Conservation (phyloP, 192 early-diverging fungal species). For the Gigaspora rosea region DNA sequence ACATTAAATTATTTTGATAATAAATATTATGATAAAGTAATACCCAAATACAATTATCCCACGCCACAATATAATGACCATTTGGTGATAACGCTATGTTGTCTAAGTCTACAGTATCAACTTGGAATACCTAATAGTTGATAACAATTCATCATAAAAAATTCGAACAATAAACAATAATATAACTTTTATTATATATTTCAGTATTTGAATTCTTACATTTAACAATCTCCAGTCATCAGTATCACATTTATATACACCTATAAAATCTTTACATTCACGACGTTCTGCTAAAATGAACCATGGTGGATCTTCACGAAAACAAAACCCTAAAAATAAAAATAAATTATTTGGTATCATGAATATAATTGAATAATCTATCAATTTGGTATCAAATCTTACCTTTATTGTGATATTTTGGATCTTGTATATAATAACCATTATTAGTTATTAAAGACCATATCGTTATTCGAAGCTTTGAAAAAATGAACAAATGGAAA, state of each 20-base stretch:
- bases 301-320: constrained; percentile 65
- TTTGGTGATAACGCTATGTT: constrained; percentile 86
- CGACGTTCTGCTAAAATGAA: constrained; percentile 59
- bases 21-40: too few species aligned
- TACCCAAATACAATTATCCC: constrained; percentile 71
- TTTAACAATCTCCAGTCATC: constrained; percentile 63
- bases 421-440: constrained; percentile 64
- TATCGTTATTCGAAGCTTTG: constrained; percentile 61
- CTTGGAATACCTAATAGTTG: constrained; percentile 58
- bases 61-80: constrained; percentile 73
- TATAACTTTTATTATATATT: background rate
- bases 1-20: too few species aligned
- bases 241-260: constrained; percentile 59
- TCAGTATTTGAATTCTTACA: constrained; percentile 42
- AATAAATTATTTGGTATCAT: background rate
- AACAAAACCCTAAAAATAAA: constrained; percentile 44
- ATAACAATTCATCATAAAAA: background rate
- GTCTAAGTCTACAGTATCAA: constrained; percentile 72
- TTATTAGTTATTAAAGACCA: constrained; percentile 64
- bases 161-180: constrained; percentile 9
- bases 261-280: constrained; percentile 66
- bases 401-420: constrained; percentile 66
- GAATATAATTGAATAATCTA: background rate
- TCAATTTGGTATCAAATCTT: background rate
- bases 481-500: background rate